phyloP scores from a whole-genome alignment of 352 stramenopile species.

The Thalassiosira hispida region DNA sequence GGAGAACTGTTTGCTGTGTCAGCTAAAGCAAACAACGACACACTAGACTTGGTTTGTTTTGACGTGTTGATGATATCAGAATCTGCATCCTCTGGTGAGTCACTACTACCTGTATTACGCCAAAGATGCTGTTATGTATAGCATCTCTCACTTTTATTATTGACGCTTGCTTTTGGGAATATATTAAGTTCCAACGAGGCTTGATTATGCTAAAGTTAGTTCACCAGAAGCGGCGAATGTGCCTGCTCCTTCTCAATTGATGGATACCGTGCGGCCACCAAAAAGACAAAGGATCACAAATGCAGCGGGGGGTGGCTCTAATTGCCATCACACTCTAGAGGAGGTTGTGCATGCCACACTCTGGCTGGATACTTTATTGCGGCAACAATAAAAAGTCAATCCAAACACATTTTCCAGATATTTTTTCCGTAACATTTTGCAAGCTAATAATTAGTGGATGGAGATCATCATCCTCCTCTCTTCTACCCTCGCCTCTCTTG shows the following conservation, averaged over 20 bases:
- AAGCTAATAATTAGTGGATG: too few species aligned
- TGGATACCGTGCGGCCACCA: conserved; percentile 5
- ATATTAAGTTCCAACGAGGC: conserved; percentile 29
- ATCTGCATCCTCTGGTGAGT: conserved; percentile 59
- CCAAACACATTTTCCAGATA: too few species aligned
- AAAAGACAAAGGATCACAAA: conserved; percentile 23
- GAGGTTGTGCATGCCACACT: conserved; percentile 35
- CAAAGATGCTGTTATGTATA: background rate
- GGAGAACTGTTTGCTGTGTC: conserved; percentile 72
- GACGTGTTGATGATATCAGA: conserved; percentile 61
- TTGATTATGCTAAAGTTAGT: conserved; percentile 28
- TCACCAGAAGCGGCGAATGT: conserved; percentile 9
- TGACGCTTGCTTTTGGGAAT: background rate
- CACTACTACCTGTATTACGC: background rate
- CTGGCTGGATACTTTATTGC: conserved; percentile 45
- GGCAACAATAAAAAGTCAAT: conserved; percentile 11
- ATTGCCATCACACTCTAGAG: conserved; percentile 37
- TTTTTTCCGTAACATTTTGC: too few species aligned
- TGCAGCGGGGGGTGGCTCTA: conserved; percentile 5
- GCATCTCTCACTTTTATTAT: background rate
- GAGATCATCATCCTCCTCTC: too few species aligned
- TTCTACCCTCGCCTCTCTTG: too few species aligned
- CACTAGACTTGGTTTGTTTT: conserved; percentile 61
- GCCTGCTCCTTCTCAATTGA: background rate
- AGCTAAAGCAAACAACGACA: conserved; percentile 43